Base-by-base conservation (phyloP, 371 early-diverging fungal genomes). In the Zopfochytrium polystomum region DNA sequence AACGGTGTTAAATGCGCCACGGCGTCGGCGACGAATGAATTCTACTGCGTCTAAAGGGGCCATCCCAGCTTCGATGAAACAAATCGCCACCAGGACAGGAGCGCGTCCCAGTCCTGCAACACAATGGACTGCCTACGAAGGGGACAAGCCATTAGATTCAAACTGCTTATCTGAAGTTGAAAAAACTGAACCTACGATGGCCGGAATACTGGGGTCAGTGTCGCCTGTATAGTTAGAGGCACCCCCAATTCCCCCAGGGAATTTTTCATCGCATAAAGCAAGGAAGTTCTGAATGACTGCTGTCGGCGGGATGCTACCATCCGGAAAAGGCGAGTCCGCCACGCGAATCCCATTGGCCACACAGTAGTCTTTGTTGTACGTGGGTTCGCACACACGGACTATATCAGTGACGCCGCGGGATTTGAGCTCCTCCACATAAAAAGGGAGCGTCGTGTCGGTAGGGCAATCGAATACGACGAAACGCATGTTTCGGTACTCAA, bases 391-490 rank as follows among this genome's bases (percentile, higher is more conserved):
- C 31, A 90, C 92, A 5, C 93, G 84, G 7, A 93, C 91, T 13
- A 93, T 86, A 52, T 91, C 89, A 3, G 87, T 85, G 45, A 90
- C 93, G 54, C 84, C 72, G 50, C 86, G 77, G 38, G 81, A 75
- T 32, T 75, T 70, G 67, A 93, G 80, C 66, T 92, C 89, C 70
- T 57, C 62, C 32, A 62, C 57, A 62, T 95, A 95, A 18, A 85
- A 76, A 1, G 81, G 79, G 31, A 94, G 68, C 6, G 87, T 92
- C 55, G 85, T 75, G 67, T 90, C 88, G 22, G 94, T 88, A 1
- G 96, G 95, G 48, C 90, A 88, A 68, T 94, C 94, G 63, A 92
- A 81, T 53, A 96, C 88, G 33, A 96, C 74, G 71, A 90, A 94
- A 3, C 89, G 86, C 59, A 91, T 70, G 55, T 78, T 74, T 53